These are phyloP conservation scores for Nicotiana otophora DNA, from an alignment of 257 asterid species.

Conservation along the genomic window DNA sequence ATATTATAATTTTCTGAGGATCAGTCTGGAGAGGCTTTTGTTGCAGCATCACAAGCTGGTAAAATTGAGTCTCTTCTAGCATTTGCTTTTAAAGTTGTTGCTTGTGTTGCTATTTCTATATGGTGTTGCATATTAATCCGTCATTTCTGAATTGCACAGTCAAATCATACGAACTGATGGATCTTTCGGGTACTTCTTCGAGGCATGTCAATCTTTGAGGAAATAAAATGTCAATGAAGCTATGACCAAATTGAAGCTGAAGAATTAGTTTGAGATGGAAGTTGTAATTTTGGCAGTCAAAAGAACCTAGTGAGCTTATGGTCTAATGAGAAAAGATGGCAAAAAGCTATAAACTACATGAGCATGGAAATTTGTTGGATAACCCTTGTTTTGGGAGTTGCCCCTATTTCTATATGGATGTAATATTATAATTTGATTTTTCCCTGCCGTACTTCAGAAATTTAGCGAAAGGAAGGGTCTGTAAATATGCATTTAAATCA, in stretches of 20 bases:
- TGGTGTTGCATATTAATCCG: background rate
- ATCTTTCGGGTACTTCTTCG: background rate
- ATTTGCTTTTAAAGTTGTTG: background rate
- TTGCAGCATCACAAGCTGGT: background rate
- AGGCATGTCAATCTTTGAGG: background rate
- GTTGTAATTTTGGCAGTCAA: background rate
- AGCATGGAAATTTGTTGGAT: background rate
- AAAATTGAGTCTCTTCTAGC: background rate
- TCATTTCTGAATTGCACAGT: background rate
- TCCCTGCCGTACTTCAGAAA: background rate
- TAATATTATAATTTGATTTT: background rate
- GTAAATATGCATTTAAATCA: background rate
- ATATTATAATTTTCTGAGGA: background rate
- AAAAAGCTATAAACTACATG: background rate
- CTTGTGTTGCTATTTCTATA: background rate
- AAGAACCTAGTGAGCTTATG: background rate
- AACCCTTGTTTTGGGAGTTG: background rate
- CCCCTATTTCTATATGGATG: background rate
- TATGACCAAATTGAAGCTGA: background rate
- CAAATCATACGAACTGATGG: background rate
- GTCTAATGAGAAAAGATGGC: background rate
- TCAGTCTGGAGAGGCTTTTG: background rate
- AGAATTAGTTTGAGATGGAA: background rate
- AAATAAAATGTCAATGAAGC: background rate
- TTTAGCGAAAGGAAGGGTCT: background rate